Base-by-base conservation (phyloP, 1,139 yeast genomes). In the Pichia norvegensis region DNA sequence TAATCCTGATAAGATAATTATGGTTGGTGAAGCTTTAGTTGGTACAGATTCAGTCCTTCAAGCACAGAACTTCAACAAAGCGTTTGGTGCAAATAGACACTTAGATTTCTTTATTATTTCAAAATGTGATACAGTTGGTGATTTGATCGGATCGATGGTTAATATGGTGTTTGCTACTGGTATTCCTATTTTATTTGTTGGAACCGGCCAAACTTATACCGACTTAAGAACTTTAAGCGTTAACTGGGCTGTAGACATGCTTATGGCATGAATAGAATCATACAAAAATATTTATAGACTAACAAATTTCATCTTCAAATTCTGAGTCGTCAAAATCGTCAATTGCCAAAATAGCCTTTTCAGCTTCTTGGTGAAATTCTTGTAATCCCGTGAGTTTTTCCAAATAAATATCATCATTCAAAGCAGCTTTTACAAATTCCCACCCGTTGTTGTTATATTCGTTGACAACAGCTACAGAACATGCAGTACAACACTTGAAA, bases 1-100 rank as follows among this genome's bases (percentile, higher is more conserved):
- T 4, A 77, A 86, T 49, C 98, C 98, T 1, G 94, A 92, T 66
- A 90, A 86, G 66, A 90, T 92, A 59, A 88, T 92, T 59, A 92
- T 92, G 97, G 98, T 92, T 19, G 98, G 97, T 39, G 98, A 92
- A 64, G 98, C 98, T 0, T 72, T 92, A 41, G 98, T 90, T 1
- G 98, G 98, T 20, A 90, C 97, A 0, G 98, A 92, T 62, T 87
- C 97, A 1, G 97, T 92, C 5, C 87, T 85, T 62, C 98, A 92
- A 63, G 98, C 98, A 0, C 78, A 78, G 46, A 90, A 92, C 62
- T 92, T 92, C 67, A 90, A 92, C 62, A 78, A 79, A 55, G 97
- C 97, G 0, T 92, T 94, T 67, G 98, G 98, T 14, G 81, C 82
- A 50, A 77, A 75, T 41, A 72, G 97, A 47, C 75, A 77, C 43